phyloP scores from a whole-genome alignment of 2,329 filamentous ascomycete species.

The Xylaria sp. region DNA sequence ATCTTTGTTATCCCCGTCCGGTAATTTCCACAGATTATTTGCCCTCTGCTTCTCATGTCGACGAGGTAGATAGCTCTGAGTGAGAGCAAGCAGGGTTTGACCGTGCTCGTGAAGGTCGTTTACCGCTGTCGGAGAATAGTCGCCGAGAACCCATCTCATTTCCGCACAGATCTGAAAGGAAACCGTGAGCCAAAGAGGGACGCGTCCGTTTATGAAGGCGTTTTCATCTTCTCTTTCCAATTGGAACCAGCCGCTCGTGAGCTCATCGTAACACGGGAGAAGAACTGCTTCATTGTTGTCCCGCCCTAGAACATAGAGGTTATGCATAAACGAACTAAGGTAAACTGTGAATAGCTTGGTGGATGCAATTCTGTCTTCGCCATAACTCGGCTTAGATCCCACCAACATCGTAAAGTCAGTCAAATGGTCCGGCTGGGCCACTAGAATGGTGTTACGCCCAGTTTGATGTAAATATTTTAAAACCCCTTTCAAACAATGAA shows the following conservation, averaged over 20 bases:
- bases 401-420: background rate
- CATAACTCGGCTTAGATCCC: background rate
- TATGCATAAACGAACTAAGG: background rate
- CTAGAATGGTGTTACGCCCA: no score
- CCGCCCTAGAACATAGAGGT: background rate
- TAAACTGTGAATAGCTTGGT: background rate
- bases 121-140: background rate
- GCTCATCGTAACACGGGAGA: slow-evolving; percentile 25
- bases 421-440: background rate
- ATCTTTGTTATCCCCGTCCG: background rate
- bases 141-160: background rate
- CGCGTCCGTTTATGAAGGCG: background rate
- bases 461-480: no score
- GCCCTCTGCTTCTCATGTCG: background rate
- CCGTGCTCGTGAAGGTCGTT: slow-evolving; percentile 16
- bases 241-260: slow-evolving; percentile 13
- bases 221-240: background rate
- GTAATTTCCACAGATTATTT: background rate
- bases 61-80: background rate
- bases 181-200: slow-evolving; percentile 24
- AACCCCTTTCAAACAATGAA: background rate
- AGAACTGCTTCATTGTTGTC: background rate
- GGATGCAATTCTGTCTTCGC: background rate
- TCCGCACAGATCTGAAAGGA: slow-evolving; percentile 28
- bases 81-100: background rate